Evolutionary conservation across 2,329 filamentous ascomycete genomes (phyloP), one percentile per base, ranked within the genome.

Genomic region (Bipolaris oryzae): DNA sequence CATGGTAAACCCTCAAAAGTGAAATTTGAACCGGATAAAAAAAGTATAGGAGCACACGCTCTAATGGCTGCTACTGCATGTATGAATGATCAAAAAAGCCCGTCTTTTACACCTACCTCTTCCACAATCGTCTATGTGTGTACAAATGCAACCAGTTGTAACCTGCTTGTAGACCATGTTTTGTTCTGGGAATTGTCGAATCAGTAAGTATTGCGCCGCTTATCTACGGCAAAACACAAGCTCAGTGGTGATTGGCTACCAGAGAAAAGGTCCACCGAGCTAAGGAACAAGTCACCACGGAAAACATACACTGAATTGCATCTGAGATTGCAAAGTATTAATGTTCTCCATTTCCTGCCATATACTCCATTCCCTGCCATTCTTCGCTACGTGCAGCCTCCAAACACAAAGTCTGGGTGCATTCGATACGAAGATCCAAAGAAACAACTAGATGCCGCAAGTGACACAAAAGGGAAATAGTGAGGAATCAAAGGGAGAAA

Each of bases 311-410:
- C n/a, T 48, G 46, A 44, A 60, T 42, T 28, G 42, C 16, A 43
- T 55, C 38, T 60, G 48, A 44, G 54, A 61, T 61, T 51, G 58
- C 54, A 60, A 64, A 52, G 53, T 64, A 61, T 61, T 15, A 59
- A 39, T 39, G 2, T 64, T 52, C 55, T 37, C n/a, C n/a, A 16
- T 7, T 31, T 15, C 41, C 41, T n/a, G n/a, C n/a, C n/a, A n/a
- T n/a, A 7, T 64, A 50, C 55, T 37, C 23, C 15, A 25, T 7
- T 33, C 23, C 42, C 42, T 15, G n/a, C 5, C 28, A 15, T 15
- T 23, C 11, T 34, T 34, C 20, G 31, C 31, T 21, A 18, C 13
- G 31, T 18, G 7, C 43, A 38, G 21, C 9, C 18, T 38, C 38
- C 45, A 13, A n/a, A 34, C 11, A 34, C 15, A 34, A 37, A 49